phyloP scores from a whole-genome alignment of 495 filamentous ascomycete genomes.

The Hypoxylon lienhwacheense region DNA sequence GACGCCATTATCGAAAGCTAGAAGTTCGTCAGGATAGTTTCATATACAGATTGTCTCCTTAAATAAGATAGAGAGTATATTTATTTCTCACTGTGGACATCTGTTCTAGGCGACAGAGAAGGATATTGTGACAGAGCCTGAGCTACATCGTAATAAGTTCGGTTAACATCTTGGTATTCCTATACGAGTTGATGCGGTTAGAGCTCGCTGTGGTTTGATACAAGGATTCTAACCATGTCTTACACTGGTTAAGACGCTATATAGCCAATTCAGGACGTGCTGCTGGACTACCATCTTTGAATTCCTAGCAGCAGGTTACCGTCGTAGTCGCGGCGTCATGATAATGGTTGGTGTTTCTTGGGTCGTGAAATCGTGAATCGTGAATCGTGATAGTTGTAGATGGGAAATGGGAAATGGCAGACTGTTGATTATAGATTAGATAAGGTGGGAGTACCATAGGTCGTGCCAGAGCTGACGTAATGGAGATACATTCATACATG shows the following conservation, averaged over 20 bases:
- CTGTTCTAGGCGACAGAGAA: constrained; percentile 84
- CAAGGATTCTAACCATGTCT: constrained; percentile 30
- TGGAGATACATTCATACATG: not conserved
- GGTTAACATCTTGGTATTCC: constrained; percentile 92
- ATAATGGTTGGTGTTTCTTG: constrained; percentile 13
- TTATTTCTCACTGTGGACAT: constrained; percentile 86
- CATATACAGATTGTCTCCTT: not conserved
- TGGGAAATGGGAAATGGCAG: too few species aligned
- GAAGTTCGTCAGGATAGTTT: constrained; percentile 1
- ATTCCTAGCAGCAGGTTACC: constrained; percentile 16
- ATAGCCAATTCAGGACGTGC: constrained; percentile 91
- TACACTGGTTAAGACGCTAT: constrained; percentile 84
- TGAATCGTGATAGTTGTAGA: not conserved
- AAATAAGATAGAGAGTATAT: not conserved
- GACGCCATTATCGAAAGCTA: constrained; percentile 86
- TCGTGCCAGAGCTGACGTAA: not conserved
- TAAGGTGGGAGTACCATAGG: not conserved
- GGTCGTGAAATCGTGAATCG: too few species aligned
- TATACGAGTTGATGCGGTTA: constrained; percentile 41
- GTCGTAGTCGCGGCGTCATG: constrained; percentile 19
- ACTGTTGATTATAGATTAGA: too few species aligned
- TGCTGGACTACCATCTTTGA: constrained; percentile 78
- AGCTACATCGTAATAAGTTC: constrained; percentile 89
- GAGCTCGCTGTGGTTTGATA: not conserved
- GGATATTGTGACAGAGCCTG: constrained; percentile 79